Conservation (phyloP, 2,329 filamentous ascomycete genomes). For the Diaporthe australafricana region DNA sequence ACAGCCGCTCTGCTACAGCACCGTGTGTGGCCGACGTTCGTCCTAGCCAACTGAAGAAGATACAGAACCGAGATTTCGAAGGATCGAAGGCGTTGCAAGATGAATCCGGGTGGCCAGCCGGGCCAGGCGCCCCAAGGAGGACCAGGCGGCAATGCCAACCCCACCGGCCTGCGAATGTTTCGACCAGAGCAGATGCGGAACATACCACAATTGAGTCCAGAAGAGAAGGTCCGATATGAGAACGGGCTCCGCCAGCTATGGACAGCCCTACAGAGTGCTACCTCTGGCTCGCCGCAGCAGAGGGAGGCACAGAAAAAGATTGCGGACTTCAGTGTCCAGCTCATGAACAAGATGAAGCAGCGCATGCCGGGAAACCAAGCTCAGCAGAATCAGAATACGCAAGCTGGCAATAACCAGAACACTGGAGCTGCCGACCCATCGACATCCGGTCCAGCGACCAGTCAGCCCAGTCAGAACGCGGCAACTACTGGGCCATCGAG, state of each 20-base stretch:
- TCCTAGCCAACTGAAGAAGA: not conserved
- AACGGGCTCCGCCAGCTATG: slow-evolving; percentile 66
- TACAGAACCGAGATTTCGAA: too few species aligned
- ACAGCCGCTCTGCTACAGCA: not conserved
- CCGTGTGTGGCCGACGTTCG: not conserved
- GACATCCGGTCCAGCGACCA: slow-evolving; percentile 32
- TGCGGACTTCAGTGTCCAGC: slow-evolving; percentile 69
- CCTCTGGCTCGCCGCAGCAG: slow-evolving; percentile 61
- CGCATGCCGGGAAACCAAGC: slow-evolving; percentile 40
- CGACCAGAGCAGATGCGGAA: slow-evolving; percentile 63
- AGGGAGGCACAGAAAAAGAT: slow-evolving; percentile 67
- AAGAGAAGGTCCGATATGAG: slow-evolving; percentile 71
- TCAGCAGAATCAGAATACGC: slow-evolving; percentile 40
- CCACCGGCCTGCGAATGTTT: slow-evolving; percentile 52
- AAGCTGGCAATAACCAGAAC: slow-evolving; percentile 28
- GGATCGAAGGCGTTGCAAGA: not conserved
- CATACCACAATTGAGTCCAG: slow-evolving; percentile 61
- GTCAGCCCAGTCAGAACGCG: slow-evolving; percentile 28
- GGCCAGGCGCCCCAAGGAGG: slow-evolving; percentile 37
- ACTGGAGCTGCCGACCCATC: slow-evolving; percentile 19
- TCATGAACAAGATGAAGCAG: slow-evolving; percentile 63
- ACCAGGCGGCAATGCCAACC: slow-evolving; percentile 16
- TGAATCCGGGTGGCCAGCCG: slow-evolving; percentile 38
- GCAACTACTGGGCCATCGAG: slow-evolving; percentile 26
- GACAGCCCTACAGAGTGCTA: slow-evolving; percentile 60